phyloP scores from a whole-genome alignment of 2,329 filamentous ascomycete genomes.

The Sporothrix pseudoabietina region DNA sequence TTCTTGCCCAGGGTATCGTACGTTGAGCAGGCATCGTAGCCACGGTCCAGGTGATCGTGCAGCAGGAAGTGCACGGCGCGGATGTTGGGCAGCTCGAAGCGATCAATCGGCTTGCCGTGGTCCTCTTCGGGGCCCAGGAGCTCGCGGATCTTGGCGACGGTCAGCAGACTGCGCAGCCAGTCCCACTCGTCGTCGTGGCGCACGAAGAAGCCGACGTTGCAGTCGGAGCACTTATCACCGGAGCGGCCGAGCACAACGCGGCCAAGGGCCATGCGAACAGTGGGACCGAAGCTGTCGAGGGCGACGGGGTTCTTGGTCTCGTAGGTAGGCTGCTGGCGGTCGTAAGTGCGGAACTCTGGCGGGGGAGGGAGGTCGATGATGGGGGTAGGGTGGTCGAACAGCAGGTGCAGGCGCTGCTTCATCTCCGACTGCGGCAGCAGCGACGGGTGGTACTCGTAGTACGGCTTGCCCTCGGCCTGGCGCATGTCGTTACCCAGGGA shows the following conservation, averaged over 20 bases:
- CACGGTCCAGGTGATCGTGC: constrained; percentile 50
- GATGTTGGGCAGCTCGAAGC: constrained; percentile 33
- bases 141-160: constrained; percentile 34
- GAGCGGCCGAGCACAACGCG: constrained; percentile 44
- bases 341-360: constrained; percentile 34
- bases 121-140: constrained; percentile 35
- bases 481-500: constrained; percentile 37
- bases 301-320: constrained; percentile 34
- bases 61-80: constrained; percentile 44
- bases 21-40: constrained; percentile 47
- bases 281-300: constrained; percentile 36
- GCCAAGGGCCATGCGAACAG: constrained; percentile 38
- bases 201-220: constrained; percentile 48
- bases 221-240: constrained; percentile 46
- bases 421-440: constrained; percentile 37
- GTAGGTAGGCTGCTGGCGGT: constrained; percentile 35
- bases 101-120: constrained; percentile 34
- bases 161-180: constrained; percentile 46
- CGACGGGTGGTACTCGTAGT: constrained; percentile 38
- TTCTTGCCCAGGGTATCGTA: constrained; percentile 54
- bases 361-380: constrained; percentile 36
- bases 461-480: constrained; percentile 37
- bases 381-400: constrained; percentile 34
- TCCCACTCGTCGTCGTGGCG: constrained; percentile 45
- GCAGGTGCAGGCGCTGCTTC: constrained; percentile 37